A percentile compares a stretch with the other conserved stretches of the same genome.
Evolutionary conservation across 2,329 filamentous ascomycete genomes (phyloP).

Genomic region (Aspergillus novoparasiticus): DNA sequence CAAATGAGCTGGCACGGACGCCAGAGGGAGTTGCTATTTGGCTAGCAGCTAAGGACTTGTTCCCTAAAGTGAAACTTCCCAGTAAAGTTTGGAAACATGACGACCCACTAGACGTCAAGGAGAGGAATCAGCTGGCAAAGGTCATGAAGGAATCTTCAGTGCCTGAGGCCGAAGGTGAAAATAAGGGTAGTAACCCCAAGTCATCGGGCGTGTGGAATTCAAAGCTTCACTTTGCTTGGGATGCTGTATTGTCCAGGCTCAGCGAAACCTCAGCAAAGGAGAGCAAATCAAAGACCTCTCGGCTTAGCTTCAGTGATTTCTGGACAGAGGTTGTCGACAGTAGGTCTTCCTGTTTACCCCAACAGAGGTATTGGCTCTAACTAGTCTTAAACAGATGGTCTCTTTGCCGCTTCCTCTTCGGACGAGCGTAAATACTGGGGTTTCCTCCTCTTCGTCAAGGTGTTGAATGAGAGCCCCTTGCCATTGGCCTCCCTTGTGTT

Average conservation of each 20-base stretch:
- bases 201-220: constrained; percentile 73
- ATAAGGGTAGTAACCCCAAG: constrained; percentile 33
- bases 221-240: constrained; percentile 86
- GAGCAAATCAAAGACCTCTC: constrained; percentile 36
- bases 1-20: constrained; percentile 71
- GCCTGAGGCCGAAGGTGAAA: constrained; percentile 31
- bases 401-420: constrained; percentile 80
- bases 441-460: constrained; percentile 81
- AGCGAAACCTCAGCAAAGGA: constrained; percentile 31
- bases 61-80: constrained; percentile 66
- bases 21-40: constrained; percentile 89
- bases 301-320: constrained; percentile 67
- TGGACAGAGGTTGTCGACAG: constrained; percentile 87
- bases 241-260: constrained; percentile 66
- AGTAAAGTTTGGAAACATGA: constrained; percentile 71
- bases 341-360: constrained; percentile 49
- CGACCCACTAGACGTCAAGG: constrained; percentile 71
- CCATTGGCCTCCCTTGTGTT: constrained; percentile 65
- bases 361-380: constrained; percentile 17
- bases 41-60: constrained; percentile 68
- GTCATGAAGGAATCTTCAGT: constrained; percentile 70
- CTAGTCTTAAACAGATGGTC: constrained; percentile 60
- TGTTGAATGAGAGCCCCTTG: constrained; percentile 59
- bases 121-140: constrained; percentile 69
- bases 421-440: constrained; percentile 90